Evolutionary conservation across 2,329 filamentous ascomycete species (phyloP).

Genomic region (Aspergillus flavus): DNA sequence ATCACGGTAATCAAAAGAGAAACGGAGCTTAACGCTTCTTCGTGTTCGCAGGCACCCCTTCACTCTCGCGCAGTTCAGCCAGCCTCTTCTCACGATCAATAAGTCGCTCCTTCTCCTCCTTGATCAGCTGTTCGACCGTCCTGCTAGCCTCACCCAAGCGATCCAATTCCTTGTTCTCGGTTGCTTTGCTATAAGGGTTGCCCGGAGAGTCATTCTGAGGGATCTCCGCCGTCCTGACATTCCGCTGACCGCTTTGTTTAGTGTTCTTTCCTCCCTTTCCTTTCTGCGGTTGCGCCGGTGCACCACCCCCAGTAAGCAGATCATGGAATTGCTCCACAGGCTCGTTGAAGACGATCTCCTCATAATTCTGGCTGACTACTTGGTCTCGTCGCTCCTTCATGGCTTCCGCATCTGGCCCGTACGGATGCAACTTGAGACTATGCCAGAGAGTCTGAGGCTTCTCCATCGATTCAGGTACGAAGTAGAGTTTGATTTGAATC

Average conservation of each 20-base stretch:
- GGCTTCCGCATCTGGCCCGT: constrained; percentile 75
- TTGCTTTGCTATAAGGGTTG: constrained; percentile 73
- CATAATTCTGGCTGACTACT: constrained; percentile 80
- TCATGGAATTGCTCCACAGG: constrained; percentile 92
- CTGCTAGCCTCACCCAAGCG: constrained; percentile 64
- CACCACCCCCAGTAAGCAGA: constrained; percentile 72
- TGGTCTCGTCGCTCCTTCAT: constrained; percentile 66
- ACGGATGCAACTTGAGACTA: constrained; percentile 86
- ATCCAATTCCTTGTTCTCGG: constrained; percentile 67
- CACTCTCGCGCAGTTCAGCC: constrained; percentile 52
- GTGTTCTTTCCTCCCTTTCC: constrained; percentile 62
- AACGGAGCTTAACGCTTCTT: constrained; percentile 43
- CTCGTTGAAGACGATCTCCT: constrained; percentile 97
- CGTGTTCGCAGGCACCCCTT: constrained; percentile 41
- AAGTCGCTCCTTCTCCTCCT: constrained; percentile 65
- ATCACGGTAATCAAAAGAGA: background rate
- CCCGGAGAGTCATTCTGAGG: constrained; percentile 67
- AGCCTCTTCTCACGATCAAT: constrained; percentile 63
- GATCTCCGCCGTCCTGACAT: constrained; percentile 73
- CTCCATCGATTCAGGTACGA: constrained; percentile 81
- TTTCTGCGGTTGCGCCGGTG: constrained; percentile 48
- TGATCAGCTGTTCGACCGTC: constrained; percentile 62
- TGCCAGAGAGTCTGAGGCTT: constrained; percentile 97
- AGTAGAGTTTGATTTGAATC: constrained; percentile 93
- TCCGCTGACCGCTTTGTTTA: constrained; percentile 48